Percentiles rank a stretch among this genome's conserved stretches.
Conservation (phyloP, 1,139 yeast genomes). For the Casaregolazyma lundiana region DNA sequence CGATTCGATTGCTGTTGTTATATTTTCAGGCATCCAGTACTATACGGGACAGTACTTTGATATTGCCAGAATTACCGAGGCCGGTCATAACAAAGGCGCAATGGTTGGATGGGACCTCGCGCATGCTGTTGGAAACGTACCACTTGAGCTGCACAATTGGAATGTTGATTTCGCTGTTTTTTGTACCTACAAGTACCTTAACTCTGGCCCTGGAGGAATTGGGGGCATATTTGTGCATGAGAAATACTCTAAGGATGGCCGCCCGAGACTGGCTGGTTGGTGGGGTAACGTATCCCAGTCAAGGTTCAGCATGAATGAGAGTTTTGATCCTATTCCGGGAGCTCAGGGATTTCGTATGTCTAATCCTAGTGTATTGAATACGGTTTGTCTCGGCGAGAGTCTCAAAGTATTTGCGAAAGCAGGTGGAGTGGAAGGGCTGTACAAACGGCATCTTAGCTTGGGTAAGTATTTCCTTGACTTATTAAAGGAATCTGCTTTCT, state of each 20-base stretch:
- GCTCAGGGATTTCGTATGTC: slow-evolving; percentile 88
- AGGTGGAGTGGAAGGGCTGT: slow-evolving; percentile 60
- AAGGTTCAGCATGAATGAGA: slow-evolving; percentile 75
- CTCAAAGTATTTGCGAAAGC: slow-evolving; percentile 54
- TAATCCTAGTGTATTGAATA: slow-evolving; percentile 86
- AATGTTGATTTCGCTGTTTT: slow-evolving; percentile 88
- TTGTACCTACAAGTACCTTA: slow-evolving; percentile 89
- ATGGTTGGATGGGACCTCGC: slow-evolving; percentile 94
- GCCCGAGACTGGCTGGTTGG: slow-evolving; percentile 90
- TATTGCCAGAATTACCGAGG: slow-evolving; percentile 58
- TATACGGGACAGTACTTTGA: slow-evolving; percentile 88
- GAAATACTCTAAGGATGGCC: slow-evolving; percentile 34
- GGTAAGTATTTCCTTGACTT: slow-evolving; percentile 54
- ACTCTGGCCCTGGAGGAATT: slow-evolving; percentile 89
- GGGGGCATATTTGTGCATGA: slow-evolving; percentile 77
- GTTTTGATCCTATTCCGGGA: slow-evolving; percentile 72
- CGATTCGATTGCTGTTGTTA: slow-evolving; percentile 65
- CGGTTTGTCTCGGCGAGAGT: slow-evolving; percentile 64
- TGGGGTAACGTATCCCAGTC: slow-evolving; percentile 80
- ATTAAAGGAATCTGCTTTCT: slow-evolving; percentile 40
- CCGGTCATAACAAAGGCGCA: slow-evolving; percentile 52
- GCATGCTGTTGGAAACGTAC: slow-evolving; percentile 88
- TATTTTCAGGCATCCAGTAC: slow-evolving; percentile 87
- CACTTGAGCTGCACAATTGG: slow-evolving; percentile 76
- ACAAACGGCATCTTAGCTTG: slow-evolving; percentile 53